Evolutionary conservation across 2,329 filamentous ascomycete genomes (phyloP).

Genomic region (Monilinia vaccinii-corymbosi): DNA sequence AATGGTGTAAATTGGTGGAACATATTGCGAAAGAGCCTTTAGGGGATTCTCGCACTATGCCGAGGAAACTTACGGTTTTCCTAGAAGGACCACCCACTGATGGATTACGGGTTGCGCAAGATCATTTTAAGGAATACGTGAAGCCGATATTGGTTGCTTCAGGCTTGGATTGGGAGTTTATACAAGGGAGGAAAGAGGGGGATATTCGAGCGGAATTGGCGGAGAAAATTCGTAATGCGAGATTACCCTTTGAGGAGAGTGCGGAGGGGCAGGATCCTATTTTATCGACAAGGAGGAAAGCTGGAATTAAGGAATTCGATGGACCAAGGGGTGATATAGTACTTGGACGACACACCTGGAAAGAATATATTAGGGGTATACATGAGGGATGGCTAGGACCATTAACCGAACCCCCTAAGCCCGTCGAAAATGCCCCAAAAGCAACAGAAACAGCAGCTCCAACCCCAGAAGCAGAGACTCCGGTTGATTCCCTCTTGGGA

Average conservation of each 20-base stretch:
- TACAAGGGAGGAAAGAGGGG: constrained; percentile 87
- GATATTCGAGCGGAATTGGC: constrained; percentile 82
- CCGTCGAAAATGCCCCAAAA: constrained; percentile 21
- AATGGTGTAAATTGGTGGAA: constrained; percentile 79
- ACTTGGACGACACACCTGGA: constrained; percentile 89
- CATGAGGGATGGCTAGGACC: constrained; percentile 97
- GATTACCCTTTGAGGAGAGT: constrained; percentile 35
- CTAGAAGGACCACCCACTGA: constrained; percentile 81
- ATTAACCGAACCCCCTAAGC: constrained; percentile 49
- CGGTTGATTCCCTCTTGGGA: constrained; percentile 22
- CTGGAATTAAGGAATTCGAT: constrained; percentile 61
- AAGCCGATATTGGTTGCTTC: constrained; percentile 87
- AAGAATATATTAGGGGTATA: constrained; percentile 86
- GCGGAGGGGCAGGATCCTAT: constrained; percentile 47
- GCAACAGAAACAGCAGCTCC: not conserved
- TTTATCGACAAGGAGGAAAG: constrained; percentile 52
- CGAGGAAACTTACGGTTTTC: constrained; percentile 78
- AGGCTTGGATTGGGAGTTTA: constrained; percentile 90
- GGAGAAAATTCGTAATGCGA: constrained; percentile 69
- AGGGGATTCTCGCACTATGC: constrained; percentile 56
- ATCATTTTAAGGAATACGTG: constrained; percentile 92
- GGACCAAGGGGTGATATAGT: constrained; percentile 78
- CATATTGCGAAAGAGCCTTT: constrained; percentile 74
- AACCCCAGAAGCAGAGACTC: not conserved
- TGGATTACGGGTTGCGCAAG: constrained; percentile 72